These are phyloP conservation scores for Athelia psychrophila DNA, from an alignment of 1,284 basidiomycete species.

Conservation along the genomic window DNA sequence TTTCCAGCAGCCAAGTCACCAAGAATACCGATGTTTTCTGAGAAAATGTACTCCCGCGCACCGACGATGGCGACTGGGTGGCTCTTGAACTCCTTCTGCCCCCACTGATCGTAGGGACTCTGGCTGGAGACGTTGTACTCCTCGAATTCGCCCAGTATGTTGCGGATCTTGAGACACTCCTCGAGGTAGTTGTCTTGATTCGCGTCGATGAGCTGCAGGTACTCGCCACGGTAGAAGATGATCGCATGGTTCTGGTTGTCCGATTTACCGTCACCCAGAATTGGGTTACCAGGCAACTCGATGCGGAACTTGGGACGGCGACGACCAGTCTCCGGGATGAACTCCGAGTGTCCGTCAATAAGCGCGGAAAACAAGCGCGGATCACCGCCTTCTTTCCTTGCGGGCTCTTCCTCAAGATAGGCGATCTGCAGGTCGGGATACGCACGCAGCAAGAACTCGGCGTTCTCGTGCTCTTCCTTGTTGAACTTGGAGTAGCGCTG, in stretches of 20 bases:
- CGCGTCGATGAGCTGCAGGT: conserved; percentile 97
- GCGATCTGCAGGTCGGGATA: conserved; percentile 99
- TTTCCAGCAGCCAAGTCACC: conserved; percentile 98
- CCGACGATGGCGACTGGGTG: conserved; percentile 96
- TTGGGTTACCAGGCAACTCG: conserved; percentile 97
- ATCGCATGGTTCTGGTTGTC: conserved; percentile 99
- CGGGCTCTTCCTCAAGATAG: conserved; percentile 95
- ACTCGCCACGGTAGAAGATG: conserved; percentile 98
- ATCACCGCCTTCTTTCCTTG: conserved; percentile 93
- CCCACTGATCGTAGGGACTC: conserved; percentile 91
- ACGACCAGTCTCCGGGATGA: conserved; percentile 84
- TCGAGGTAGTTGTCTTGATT: conserved; percentile 99
- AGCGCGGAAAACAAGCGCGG: conserved; percentile 94
- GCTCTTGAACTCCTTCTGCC: conserved; percentile 83
- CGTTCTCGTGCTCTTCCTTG: conserved; percentile 99
- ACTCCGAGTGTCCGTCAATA: conserved; percentile 98
- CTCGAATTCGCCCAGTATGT: conserved; percentile 98
- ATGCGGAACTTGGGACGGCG: conserved; percentile 97
- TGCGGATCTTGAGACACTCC: conserved; percentile 98
- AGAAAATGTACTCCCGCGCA: conserved; percentile 99
- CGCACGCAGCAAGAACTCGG: conserved; percentile 97
- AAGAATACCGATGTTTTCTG: conserved; percentile 99
- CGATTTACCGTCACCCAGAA: conserved; percentile 98
- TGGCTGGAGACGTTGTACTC: conserved; percentile 85
- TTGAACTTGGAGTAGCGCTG: conserved; percentile 99